These are phyloP conservation scores for Backusella tuberculispora DNA, from an alignment of 192 early-diverging fungal genomes.

Conservation along the genomic window DNA sequence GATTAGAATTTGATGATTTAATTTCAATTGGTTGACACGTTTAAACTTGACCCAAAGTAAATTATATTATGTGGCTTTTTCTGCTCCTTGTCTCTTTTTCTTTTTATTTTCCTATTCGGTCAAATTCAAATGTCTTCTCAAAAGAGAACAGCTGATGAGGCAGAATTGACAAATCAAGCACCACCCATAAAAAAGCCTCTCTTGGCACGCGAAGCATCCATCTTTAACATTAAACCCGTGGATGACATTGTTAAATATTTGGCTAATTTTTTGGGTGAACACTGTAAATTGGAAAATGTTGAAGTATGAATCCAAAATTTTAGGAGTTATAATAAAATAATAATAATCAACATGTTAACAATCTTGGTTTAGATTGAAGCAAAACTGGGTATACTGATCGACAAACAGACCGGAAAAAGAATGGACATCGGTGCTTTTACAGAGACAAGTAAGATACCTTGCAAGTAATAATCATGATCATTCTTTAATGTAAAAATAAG, in stretches of 20 bases:
- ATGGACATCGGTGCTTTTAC: slow-evolving; percentile 64
- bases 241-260: slow-evolving; percentile 68
- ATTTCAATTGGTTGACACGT: neutral
- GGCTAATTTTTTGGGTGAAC: slow-evolving; percentile 64
- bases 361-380: slow-evolving; percentile 76
- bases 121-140: slow-evolving; percentile 7
- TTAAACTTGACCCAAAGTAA: neutral
- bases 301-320: slow-evolving; percentile 45
- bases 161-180: neutral
- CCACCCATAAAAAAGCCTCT: neutral
- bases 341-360: neutral
- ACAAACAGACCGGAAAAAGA: slow-evolving; percentile 63
- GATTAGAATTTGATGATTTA: neutral
- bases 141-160: slow-evolving; percentile 12
- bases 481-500: neutral
- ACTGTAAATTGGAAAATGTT: slow-evolving; percentile 55
- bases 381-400: slow-evolving; percentile 84
- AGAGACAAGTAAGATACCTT: slow-evolving; percentile 57
- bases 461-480: neutral
- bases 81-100: neutral
- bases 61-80: neutral
- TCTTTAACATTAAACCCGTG: slow-evolving; percentile 63
- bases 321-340: neutral
- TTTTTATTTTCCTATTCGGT: no score
- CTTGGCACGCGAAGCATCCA: slow-evolving; percentile 52